Evolutionary conservation across 75 land plant genomes (phyloP).

Genomic region (Larix kaempferi): DNA sequence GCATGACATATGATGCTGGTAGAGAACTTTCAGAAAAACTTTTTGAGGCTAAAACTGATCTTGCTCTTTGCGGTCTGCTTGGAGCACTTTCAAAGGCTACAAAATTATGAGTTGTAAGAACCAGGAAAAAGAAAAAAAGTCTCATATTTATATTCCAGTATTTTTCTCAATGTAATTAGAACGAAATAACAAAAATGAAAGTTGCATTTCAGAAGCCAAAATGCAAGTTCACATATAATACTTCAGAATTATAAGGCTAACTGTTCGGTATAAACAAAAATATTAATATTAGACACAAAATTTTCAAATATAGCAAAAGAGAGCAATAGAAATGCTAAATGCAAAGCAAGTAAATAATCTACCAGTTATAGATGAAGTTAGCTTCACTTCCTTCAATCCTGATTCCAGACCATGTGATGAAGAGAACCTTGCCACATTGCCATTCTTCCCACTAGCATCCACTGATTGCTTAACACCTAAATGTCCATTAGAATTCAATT

Average conservation of each 20-base stretch:
- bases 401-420: slow-evolving; percentile 16
- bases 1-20: slow-evolving; percentile 7
- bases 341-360: slow-evolving; percentile 6
- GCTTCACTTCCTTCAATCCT: slow-evolving; percentile 26
- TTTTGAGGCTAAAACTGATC: background rate
- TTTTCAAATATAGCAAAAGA: background rate
- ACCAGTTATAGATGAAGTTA: slow-evolving; percentile 16
- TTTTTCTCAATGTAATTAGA: background rate
- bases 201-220: background rate
- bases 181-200: background rate
- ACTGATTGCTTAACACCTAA: slow-evolving; percentile 22
- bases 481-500: slow-evolving; percentile 10
- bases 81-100: slow-evolving; percentile 22
- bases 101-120: background rate
- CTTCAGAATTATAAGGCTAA: background rate
- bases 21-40: slow-evolving; percentile 11
- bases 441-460: slow-evolving; percentile 12
- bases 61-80: slow-evolving; percentile 10
- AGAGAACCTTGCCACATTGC: slow-evolving; percentile 9
- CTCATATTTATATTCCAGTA: background rate
- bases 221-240: background rate
- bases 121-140: slow-evolving; percentile 6
- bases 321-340: background rate
- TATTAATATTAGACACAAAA: background rate
- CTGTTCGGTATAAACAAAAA: too few relatives aligned